A percentile compares a stretch with the other conserved stretches of the same genome.
These are phyloP conservation scores for Saccharomyces paradoxus DNA, from an alignment of 805 yeast species.

Conservation along the genomic window DNA sequence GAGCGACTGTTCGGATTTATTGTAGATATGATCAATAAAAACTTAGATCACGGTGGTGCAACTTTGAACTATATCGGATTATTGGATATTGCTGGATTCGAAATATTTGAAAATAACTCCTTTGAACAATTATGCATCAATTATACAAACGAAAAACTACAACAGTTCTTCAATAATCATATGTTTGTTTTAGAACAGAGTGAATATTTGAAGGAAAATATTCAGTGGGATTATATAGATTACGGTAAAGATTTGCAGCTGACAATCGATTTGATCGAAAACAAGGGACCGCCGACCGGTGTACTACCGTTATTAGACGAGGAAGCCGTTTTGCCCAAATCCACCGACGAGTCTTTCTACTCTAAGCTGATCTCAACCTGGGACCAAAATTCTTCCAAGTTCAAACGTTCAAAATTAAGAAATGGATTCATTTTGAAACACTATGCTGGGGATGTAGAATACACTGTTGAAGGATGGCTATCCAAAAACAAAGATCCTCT, in stretches of 20 bases:
- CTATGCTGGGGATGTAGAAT: slow-evolving; percentile 96
- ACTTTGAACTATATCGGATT: slow-evolving; percentile 73
- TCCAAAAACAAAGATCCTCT: slow-evolving; percentile 92
- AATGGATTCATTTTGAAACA: slow-evolving; percentile 80
- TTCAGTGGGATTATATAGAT: slow-evolving; percentile 93
- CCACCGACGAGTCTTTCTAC: slow-evolving; percentile 74
- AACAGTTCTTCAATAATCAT: slow-evolving; percentile 96
- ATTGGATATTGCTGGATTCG: slow-evolving; percentile 95
- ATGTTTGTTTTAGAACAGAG: slow-evolving; percentile 96
- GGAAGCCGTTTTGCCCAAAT: slow-evolving; percentile 89
- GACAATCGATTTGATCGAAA: slow-evolving; percentile 86
- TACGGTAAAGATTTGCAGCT: slow-evolving; percentile 93
- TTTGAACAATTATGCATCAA: slow-evolving; percentile 96
- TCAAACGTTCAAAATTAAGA: slow-evolving; percentile 62
- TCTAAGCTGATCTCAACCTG: slow-evolving; percentile 67
- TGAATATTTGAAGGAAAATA: slow-evolving; percentile 86
- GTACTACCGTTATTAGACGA: slow-evolving; percentile 82
- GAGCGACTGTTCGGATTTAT: slow-evolving; percentile 75
- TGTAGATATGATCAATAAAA: slow-evolving; percentile 66
- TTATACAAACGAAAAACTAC: slow-evolving; percentile 93
- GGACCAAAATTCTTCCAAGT: slow-evolving; percentile 44
- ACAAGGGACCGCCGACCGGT: slow-evolving; percentile 59
- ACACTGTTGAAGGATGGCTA: slow-evolving; percentile 85
- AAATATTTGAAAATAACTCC: slow-evolving; percentile 87
- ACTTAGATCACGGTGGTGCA: slow-evolving; percentile 41